Conservation (phyloP, 768 basidiomycete species). For the Arthromyces matolae region DNA sequence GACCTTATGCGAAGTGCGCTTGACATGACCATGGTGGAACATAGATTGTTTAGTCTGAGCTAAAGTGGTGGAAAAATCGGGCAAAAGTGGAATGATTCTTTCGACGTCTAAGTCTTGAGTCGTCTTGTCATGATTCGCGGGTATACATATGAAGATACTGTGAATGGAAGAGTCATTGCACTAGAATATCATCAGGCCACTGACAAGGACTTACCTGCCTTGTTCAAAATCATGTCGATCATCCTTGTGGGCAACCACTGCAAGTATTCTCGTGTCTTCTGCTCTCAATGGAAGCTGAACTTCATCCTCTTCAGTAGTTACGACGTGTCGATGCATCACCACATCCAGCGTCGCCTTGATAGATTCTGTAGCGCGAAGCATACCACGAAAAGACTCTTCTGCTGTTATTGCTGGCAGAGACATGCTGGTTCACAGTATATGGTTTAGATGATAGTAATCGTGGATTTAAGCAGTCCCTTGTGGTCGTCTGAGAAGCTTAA, state of each 20-base stretch:
- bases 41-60: conserved; percentile 47
- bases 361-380: conserved; percentile 37
- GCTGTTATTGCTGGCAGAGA: not conserved
- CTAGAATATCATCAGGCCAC: not conserved
- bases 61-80: conserved; percentile 50
- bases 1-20: conserved; percentile 8
- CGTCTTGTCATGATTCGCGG: conserved; percentile 24
- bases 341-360: conserved; percentile 42
- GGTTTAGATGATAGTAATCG: too few species aligned
- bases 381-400: conserved; percentile 11
- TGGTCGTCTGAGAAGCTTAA: too few species aligned
- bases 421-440: too few species aligned
- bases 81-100: conserved; percentile 54
- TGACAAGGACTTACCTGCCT: not conserved
- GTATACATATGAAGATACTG: conserved; percentile 50
- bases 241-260: conserved; percentile 44
- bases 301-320: not conserved
- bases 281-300: conserved; percentile 11
- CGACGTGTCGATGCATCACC: conserved; percentile 18
- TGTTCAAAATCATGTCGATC: not conserved
- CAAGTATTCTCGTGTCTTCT: conserved; percentile 38
- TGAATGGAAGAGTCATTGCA: not conserved
- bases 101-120: conserved; percentile 40
- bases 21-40: conserved; percentile 31
- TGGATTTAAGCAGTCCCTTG: too few species aligned